Base-by-base conservation (phyloP, 2,329 filamentous ascomycete species). In the Orbilia oligospora region DNA sequence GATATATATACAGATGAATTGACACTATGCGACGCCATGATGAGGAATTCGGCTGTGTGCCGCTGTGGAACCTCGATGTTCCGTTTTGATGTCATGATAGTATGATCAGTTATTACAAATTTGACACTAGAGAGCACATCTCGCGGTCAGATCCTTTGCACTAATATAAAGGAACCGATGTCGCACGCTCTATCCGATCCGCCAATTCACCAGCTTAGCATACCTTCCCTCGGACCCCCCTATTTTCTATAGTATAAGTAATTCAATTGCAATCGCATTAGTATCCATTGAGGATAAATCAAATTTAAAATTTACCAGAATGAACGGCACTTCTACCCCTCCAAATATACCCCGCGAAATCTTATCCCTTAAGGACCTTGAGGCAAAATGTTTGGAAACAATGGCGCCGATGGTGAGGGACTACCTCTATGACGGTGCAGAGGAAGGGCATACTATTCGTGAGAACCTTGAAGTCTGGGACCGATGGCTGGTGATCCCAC, bases 381-480 rank as follows among this genome's bases (percentile, higher is more conserved):
- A 86, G 81, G 82, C 81, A 27, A 63, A 83, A 56, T 86, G 84
- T 14, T 84, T 83, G 65, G 82, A 83, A 20, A 85, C 83, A 49
- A 82, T 87, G 38, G 83, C 85, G 0, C 83, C 83, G 20, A 85
- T 85, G 83, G 68, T 36, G 9, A 27, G 76, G 86, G 88, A 89
- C 64, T 89, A 89, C 83, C 89, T 87, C 82, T 89, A 89, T 81
- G 88, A 87, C 76, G 88, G 88, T 5, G 87, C 88, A 4, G 89
- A 88, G 83, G 87, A 88, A 79, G 83, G 88, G 24, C 83, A 87
- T 67, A 88, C 87, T 14, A 82, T 89, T n/a, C 82, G 83, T 22
- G 88, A 89, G 77, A 90, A 90, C 75, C 84, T 86, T 71, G 84
- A 84, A 0, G 88, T 88, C 2, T 90, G 86, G 82, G 84, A 86